Evolutionary conservation across 2,329 filamentous ascomycete genomes (phyloP).

Genomic region (Seiridium unicorne): DNA sequence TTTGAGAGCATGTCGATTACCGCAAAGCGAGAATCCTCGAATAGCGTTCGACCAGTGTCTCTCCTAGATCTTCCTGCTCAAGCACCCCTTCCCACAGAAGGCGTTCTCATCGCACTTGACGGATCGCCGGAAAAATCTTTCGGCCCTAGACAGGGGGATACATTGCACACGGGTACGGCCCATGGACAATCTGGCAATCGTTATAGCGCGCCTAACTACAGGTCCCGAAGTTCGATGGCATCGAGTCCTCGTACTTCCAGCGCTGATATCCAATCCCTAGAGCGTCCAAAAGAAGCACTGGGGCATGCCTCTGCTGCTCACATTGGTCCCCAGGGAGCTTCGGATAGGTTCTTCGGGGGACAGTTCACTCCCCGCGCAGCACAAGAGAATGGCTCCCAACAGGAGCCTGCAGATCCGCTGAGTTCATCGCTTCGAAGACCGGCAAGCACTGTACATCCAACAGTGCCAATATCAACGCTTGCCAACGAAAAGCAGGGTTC

Average conservation of each 20-base stretch:
- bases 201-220: neutral
- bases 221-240: neutral
- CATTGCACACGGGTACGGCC: neutral
- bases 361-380: neutral
- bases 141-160: neutral
- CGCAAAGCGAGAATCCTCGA: neutral
- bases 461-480: neutral
- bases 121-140: neutral
- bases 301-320: neutral
- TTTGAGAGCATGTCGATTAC: neutral
- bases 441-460: neutral
- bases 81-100: neutral
- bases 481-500: neutral
- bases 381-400: neutral
- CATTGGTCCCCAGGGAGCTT: neutral
- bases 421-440: neutral
- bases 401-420: neutral
- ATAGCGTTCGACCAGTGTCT: too few relatives aligned
- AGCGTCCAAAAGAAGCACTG: neutral
- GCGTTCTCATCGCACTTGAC: neutral
- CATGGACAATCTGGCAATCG: neutral
- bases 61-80: too few relatives aligned
- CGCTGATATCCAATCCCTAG: neutral
- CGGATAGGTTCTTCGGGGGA: neutral
- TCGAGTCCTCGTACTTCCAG: constrained; percentile 3